Conservation (phyloP, 305 asterid genomes). For the Plantago lanceolata region DNA sequence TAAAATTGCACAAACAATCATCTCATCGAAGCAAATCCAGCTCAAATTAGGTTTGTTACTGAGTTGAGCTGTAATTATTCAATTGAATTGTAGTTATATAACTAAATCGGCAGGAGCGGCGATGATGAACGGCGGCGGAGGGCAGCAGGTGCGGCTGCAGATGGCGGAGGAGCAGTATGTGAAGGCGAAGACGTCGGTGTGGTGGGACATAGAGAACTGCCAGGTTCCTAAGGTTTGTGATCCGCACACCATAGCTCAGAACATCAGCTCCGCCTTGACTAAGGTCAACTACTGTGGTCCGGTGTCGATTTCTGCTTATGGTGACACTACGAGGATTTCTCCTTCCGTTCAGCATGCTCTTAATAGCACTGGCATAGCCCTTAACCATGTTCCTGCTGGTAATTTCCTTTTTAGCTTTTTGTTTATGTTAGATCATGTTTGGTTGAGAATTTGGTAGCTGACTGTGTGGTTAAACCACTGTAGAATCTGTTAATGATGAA, state of each 20-base stretch:
- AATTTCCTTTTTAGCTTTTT: conserved; percentile 3
- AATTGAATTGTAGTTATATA: neutral
- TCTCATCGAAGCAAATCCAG: no score
- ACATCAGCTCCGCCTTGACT: conserved; percentile 82
- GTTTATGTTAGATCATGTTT: no score
- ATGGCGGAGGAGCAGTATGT: conserved; percentile 74
- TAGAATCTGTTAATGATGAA: neutral
- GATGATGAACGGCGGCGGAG: conserved; percentile 51
- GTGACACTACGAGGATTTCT: conserved; percentile 69
- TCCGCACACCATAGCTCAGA: conserved; percentile 84
- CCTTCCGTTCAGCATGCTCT: conserved; percentile 72
- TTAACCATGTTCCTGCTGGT: conserved; percentile 95
- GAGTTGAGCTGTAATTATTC: neutral
- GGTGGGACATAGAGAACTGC: conserved; percentile 99
- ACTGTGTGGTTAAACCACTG: neutral
- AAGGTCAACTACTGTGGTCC: conserved; percentile 87
- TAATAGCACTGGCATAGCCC: conserved; percentile 87
- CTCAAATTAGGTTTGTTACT: no score
- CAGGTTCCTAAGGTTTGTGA: conserved; percentile 73
- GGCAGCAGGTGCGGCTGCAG: conserved; percentile 33
- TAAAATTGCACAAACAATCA: no score
- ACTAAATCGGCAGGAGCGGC: conserved; percentile 35
- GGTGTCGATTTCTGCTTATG: conserved; percentile 82
- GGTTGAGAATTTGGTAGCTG: neutral
- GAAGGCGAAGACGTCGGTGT: conserved; percentile 79